Conservation (phyloP, 768 basidiomycete species). For the Amanita jacksonii region DNA sequence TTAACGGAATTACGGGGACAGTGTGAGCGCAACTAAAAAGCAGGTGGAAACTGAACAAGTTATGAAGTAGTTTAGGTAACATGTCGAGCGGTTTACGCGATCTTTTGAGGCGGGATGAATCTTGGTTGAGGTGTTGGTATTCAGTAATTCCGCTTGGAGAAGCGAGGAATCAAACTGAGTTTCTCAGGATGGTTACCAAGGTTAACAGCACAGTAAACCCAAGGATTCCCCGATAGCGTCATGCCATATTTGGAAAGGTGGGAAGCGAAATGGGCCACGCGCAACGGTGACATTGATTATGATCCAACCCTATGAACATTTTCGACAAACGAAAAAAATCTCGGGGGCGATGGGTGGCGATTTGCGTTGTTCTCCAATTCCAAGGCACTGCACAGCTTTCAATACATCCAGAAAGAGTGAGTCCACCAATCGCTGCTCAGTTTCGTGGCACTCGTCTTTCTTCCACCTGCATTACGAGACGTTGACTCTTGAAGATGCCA, state of each 20-base stretch:
- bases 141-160: too few species aligned
- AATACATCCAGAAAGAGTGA: constrained; percentile 45
- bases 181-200: too few species aligned
- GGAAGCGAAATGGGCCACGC: too few species aligned
- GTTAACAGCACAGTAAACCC: too few species aligned
- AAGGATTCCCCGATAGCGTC: neutral
- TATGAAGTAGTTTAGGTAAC: too few species aligned
- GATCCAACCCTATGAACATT: neutral
- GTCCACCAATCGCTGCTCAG: constrained; percentile 47
- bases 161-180: too few species aligned
- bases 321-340: neutral
- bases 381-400: too few species aligned
- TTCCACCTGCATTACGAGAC: constrained; percentile 34
- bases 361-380: neutral
- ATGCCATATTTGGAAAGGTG: neutral
- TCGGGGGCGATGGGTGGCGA: neutral
- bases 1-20: neutral
- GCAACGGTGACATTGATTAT: too few species aligned
- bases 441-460: constrained; percentile 32
- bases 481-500: constrained; percentile 47
- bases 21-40: neutral
- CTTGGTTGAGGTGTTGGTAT: too few species aligned
- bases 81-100: too few species aligned
- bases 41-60: too few species aligned
- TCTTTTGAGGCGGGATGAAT: too few species aligned